Evolutionary conservation across 441 rosid species (phyloP), one percentile per base, ranked within the genome.

Genomic region (Pelargonium fulgidum): DNA sequence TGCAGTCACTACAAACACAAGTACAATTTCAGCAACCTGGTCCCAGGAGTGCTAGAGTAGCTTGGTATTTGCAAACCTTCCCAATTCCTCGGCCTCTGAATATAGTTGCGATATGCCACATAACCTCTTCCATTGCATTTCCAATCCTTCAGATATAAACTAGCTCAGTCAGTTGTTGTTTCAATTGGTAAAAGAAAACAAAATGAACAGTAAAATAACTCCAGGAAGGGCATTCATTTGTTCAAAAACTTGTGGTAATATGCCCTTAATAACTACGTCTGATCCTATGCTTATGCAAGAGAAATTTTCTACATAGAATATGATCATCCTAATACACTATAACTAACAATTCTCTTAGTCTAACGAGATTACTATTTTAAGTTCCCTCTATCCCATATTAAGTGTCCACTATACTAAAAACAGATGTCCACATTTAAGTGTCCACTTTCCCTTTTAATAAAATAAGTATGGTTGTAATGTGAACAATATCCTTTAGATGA

Each of bases 91-190:
- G 95, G 96, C 85, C 90, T 85, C 56, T 90, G 78, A 14, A 93
- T 91, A 83, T 86, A 87, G 73, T 89, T 93, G 39, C 97, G 89
- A 68, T 85, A 91, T 11, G 95, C 91, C 58, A 81, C 92, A 70
- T 93, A 93, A 7, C 93, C 93, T 80, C 82, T 88, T 12, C 92
- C 93, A 68, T 87, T 91, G 85, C 92, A 89, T 87, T 91, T 89
- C 95, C 99, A 89, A 44, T 89, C 99, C 99, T 92, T 82, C 71
- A 78, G 62, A 75, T 50, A 64, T 13, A 66, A 71, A 78, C 14
- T 58, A 80, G 50, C 39, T 3, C 17, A 24, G 47, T 56, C 39
- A 80, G 64, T 68, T 67, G 65, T 7, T 9, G 12, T 41, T 67
- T 50, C 58, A 68, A 41, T 54, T 58, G 12, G 13, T 10, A 12